Conservation (phyloP, 2,329 filamentous ascomycete genomes). For the Passalora sequoiae region DNA sequence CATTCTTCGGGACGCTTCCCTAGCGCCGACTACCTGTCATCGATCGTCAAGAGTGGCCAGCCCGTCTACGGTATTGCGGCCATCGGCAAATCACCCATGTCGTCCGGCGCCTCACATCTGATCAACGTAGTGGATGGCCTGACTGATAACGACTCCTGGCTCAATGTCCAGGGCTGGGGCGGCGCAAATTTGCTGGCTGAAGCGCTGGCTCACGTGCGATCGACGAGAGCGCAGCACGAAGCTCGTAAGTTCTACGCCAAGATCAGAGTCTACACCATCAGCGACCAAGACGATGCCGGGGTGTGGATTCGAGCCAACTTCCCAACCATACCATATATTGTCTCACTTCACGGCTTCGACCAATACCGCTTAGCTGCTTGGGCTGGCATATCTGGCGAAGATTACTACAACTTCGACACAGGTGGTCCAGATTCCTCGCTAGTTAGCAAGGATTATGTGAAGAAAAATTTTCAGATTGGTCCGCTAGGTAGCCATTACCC, state of each 20-base stretch:
- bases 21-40: conserved; percentile 18
- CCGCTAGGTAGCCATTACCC: conserved; percentile 40
- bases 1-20: conserved; percentile 35
- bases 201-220: conserved; percentile 40
- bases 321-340: conserved; percentile 54
- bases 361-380: conserved; percentile 52
- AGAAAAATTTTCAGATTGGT: conserved; percentile 51
- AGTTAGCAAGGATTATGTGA: conserved; percentile 49
- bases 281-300: conserved; percentile 56
- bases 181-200: conserved; percentile 50
- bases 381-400: conserved; percentile 52
- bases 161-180: conserved; percentile 49
- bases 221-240: conserved; percentile 28
- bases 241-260: conserved; percentile 38
- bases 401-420: conserved; percentile 44
- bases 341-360: conserved; percentile 53
- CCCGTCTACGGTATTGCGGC: conserved; percentile 37
- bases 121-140: conserved; percentile 22
- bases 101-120: conserved; percentile 20
- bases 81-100: conserved; percentile 26
- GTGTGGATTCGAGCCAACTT: conserved; percentile 52
- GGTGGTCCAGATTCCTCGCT: conserved; percentile 47
- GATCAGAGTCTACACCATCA: conserved; percentile 52
- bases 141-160: conserved; percentile 34
- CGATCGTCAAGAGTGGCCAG: conserved; percentile 35